A percentile compares a stretch with the other conserved stretches of the same genome.
Conservation (phyloP, 805 yeast genomes). For the Yamadazyma nakazawae region DNA sequence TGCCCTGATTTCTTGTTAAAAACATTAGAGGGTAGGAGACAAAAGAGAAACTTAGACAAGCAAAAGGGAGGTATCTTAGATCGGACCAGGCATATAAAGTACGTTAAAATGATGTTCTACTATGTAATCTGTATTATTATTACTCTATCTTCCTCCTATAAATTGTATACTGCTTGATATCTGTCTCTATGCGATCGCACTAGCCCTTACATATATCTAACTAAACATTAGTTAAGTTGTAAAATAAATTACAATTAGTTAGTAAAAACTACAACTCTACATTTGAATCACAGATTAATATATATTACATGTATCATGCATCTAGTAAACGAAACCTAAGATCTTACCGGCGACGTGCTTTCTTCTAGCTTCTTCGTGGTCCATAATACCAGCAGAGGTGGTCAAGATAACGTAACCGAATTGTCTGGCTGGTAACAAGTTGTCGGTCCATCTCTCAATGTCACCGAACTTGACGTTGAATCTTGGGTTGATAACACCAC, state of each 20-base stretch:
- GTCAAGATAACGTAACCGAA: constrained; percentile 97
- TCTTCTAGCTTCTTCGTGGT: constrained; percentile 99
- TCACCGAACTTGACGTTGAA: constrained; percentile 94
- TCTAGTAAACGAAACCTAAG: constrained; percentile 93
- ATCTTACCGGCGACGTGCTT: constrained; percentile 99
- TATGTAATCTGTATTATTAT: no score
- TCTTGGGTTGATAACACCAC: constrained; percentile 98
- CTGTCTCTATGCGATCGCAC: no score
- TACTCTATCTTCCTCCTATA: no score
- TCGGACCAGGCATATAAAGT: no score
- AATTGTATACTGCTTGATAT: no score
- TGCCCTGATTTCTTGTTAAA: constrained; percentile 7
- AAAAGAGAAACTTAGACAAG: no score
- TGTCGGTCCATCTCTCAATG: constrained; percentile 97
- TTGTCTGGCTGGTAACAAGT: constrained; percentile 98
- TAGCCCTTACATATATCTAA: no score
- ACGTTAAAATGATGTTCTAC: no score
- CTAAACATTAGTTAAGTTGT: no score
- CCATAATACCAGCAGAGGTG: constrained; percentile 99
- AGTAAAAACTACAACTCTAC: neutral
- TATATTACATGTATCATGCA: constrained; percentile 14
- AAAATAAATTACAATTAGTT: no score
- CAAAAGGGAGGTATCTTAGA: no score
- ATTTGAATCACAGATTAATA: neutral
- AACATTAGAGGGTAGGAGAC: no score